Evolutionary conservation across 1,284 basidiomycete species (phyloP), one percentile per base, ranked within the genome.

Genomic region (Crocinoboletus sp.): DNA sequence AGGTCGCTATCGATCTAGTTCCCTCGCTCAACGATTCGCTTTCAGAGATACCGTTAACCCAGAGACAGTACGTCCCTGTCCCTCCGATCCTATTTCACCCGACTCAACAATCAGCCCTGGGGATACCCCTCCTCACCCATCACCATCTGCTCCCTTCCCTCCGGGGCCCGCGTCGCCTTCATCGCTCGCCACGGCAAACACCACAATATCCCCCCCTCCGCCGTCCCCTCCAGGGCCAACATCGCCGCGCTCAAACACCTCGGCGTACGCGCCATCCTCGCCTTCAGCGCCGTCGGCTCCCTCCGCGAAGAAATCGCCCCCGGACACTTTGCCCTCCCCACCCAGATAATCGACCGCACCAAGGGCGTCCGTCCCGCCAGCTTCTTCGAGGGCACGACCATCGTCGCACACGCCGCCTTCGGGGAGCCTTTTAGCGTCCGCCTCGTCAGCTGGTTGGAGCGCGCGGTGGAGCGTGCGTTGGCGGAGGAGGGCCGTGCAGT

Each of bases 201-300:
- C 2, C 95, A 99, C 70, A 77, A 71, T 44, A 72, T 84, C 57
- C 67, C 77, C 15, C 93, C 93, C 3, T 85, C 89, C 12, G 67
- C 77, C 34, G 86, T 97, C 1, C 93, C 93, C 30, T 70, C 75
- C 2, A 82, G 90, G 40, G 95, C 94, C 52, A 98, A 99, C 75
- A 94, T 98, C 61, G 89, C 94, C 13, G 94, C 94, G 0, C 77
- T 98, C 56, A 98, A 98, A 71, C 83, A 81, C 41, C 75, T 99
- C 52, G 95, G 95, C 41, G 89, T 93, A 12, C 80, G 85, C 50
- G 88, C 84, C 31, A 82, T 99, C 58, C 74, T 98, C 50, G 93
- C 94, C 2, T 99, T 99, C 73, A 90, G 86, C 13, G 95, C 95
- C 7, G 95, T 99, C 33, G 95, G 95, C 28, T 94, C 89, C n/a